These are phyloP conservation scores for Drechslerella stenobrocha DNA, from an alignment of 2,329 filamentous ascomycete species.

Conservation along the genomic window DNA sequence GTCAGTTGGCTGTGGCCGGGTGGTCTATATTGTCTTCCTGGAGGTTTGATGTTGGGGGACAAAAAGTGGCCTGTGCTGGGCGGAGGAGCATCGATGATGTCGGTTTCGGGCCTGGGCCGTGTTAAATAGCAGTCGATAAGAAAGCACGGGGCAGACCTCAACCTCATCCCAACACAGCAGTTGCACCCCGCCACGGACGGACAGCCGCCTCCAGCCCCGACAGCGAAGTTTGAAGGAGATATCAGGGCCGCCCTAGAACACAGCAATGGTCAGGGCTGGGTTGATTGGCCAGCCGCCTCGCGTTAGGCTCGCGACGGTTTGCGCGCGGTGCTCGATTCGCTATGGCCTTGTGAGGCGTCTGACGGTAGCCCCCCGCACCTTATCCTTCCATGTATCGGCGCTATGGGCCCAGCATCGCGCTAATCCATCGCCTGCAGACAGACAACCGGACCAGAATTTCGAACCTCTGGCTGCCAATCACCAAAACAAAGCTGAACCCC, in stretches of 20 bases:
- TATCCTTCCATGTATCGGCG: neutral
- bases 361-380: constrained; percentile 20
- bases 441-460: constrained; percentile 68
- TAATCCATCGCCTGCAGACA: constrained; percentile 55
- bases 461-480: constrained; percentile 73
- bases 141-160: neutral
- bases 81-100: constrained; percentile 26
- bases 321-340: constrained; percentile 30
- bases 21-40: neutral
- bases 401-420: neutral
- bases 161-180: neutral
- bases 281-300: constrained; percentile 30
- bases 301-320: constrained; percentile 10
- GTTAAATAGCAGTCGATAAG: constrained; percentile 3
- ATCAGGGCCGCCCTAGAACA: neutral
- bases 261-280: constrained; percentile 29
- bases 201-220: neutral
- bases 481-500: constrained; percentile 15
- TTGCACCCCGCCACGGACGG: neutral
- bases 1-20: neutral
- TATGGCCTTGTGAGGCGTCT: constrained; percentile 19
- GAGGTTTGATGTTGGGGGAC: constrained; percentile 8
- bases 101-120: constrained; percentile 33
- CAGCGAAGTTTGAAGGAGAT: neutral
- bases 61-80: constrained; percentile 1